Conservation (phyloP, 441 rosid genomes). For the Syzygium malaccense region DNA sequence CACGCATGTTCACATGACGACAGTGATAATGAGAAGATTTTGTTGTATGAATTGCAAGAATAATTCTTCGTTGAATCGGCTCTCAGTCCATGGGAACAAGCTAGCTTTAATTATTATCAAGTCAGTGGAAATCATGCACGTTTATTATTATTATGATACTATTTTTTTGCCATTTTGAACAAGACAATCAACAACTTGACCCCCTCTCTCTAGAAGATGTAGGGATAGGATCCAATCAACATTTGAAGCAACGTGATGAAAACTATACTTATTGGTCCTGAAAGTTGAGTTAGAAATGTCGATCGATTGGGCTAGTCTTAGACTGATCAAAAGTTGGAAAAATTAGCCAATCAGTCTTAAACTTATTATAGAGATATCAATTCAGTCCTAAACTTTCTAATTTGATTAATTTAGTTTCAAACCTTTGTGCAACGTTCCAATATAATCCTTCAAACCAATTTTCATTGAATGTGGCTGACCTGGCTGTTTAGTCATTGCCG, state of each 20-base stretch:
- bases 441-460: background rate
- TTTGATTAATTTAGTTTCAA: background rate
- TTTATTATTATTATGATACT: background rate
- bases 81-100: background rate
- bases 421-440: accelerated
- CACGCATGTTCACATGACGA: background rate
- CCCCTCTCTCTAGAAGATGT: background rate
- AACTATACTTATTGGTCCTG: background rate
- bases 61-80: background rate
- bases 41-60: background rate
- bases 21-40: background rate
- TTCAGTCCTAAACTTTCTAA: background rate
- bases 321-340: background rate
- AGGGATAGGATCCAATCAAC: background rate
- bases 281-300: background rate
- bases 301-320: background rate
- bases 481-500: accelerated
- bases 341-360: background rate
- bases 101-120: background rate
- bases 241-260: background rate
- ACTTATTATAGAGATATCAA: background rate
- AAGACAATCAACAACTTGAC: background rate
- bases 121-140: background rate
- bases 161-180: background rate
- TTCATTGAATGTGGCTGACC: accelerated